phyloP scores from a whole-genome alignment of 768 basidiomycete species.

The Ramaria rubella region DNA sequence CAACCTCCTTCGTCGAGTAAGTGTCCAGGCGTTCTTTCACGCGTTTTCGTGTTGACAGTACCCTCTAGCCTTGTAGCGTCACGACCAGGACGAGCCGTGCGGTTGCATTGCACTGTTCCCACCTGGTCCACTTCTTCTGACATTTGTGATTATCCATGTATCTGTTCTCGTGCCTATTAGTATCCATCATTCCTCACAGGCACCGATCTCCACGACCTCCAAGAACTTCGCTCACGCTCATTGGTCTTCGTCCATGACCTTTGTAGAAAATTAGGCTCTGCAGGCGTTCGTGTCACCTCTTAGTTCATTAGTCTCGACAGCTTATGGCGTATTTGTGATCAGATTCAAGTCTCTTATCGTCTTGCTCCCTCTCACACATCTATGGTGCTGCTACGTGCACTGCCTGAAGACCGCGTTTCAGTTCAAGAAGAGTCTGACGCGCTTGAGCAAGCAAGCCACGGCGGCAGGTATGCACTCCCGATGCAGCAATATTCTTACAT shows the following conservation, averaged over 20 bases:
- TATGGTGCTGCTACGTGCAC: conserved; percentile 51
- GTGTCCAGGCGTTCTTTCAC: not conserved
- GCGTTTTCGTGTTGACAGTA: not conserved
- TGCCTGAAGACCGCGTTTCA: conserved; percentile 36
- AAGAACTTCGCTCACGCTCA: conserved; percentile 55
- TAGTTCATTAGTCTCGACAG: conserved; percentile 3
- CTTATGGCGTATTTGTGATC: conserved; percentile 9
- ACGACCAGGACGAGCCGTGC: conserved; percentile 41
- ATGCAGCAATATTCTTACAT: not conserved
- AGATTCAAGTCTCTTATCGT: conserved; percentile 60
- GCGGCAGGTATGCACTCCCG: conserved; percentile 5
- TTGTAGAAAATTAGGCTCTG: conserved; percentile 49
- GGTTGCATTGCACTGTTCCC: conserved; percentile 60
- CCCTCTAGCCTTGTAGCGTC: conserved; percentile 34
- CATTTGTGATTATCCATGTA: conserved; percentile 47
- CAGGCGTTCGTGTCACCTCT: conserved; percentile 41
- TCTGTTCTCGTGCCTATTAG: not conserved
- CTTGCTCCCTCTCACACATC: conserved; percentile 56
- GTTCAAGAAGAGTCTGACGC: not conserved
- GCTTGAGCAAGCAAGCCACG: not conserved
- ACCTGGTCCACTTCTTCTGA: conserved; percentile 57
- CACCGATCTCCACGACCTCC: conserved; percentile 61
- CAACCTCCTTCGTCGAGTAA: conserved; percentile 57
- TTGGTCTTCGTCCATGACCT: conserved; percentile 60
- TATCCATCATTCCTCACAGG: conserved; percentile 30